These are phyloP conservation scores for Crithidia brevicula DNA, from an alignment of 208 protist genomes.

Conservation along the genomic window DNA sequence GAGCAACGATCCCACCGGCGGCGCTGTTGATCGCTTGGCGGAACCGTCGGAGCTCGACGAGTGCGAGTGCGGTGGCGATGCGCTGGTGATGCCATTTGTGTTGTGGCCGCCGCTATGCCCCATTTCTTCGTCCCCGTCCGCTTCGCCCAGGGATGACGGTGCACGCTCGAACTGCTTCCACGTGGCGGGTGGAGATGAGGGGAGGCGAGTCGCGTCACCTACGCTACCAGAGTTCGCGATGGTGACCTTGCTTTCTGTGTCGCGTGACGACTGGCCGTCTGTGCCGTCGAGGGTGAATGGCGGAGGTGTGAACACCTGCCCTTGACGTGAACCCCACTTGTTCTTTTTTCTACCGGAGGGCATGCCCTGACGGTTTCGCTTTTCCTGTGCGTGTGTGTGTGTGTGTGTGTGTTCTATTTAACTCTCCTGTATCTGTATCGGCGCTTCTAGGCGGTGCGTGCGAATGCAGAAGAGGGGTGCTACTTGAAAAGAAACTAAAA, in stretches of 20 bases:
- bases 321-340: constrained; percentile 11
- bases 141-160: constrained; percentile 16
- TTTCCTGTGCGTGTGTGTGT: not conserved
- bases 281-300: not conserved
- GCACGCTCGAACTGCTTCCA: not conserved
- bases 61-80: constrained; percentile 23
- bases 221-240: not conserved
- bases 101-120: constrained; percentile 25
- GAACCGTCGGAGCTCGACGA: constrained; percentile 24
- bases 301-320: not conserved
- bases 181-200: not conserved
- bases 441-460: no score
- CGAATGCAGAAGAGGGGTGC: no score
- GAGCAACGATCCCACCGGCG: constrained; percentile 12
- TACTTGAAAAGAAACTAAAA: no score
- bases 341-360: constrained; percentile 7
- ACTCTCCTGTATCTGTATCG: no score
- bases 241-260: not conserved
- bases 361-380: not conserved
- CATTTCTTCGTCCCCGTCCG: constrained; percentile 33
- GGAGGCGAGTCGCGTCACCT: not conserved
- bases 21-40: not conserved
- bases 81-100: constrained; percentile 28
- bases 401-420: no score
- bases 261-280: not conserved